These are phyloP conservation scores for Pleurozium schreberi DNA, from an alignment of 225 moss, liverwort and hornwort species.

Conservation along the genomic window DNA sequence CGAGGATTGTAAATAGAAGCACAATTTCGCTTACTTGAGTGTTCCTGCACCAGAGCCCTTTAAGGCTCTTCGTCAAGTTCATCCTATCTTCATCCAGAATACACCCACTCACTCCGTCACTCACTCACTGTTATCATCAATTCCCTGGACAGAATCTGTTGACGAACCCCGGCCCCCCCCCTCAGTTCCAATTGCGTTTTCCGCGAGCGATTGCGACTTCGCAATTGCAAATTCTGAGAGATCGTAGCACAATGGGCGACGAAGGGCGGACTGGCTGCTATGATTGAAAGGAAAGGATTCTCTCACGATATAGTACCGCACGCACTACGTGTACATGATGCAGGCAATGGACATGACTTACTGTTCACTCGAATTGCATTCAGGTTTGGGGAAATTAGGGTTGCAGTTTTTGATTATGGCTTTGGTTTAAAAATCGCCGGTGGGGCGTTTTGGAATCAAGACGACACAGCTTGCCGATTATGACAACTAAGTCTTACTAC, in stretches of 20 bases:
- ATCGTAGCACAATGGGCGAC: neutral
- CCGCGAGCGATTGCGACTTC: neutral
- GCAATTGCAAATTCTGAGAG: neutral
- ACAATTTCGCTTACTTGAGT: neutral
- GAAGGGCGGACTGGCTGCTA: neutral
- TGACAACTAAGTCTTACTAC: neutral
- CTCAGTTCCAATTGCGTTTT: neutral
- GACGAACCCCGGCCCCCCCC: neutral
- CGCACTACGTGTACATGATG: neutral
- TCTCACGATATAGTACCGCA: neutral
- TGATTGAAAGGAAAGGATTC: too few species aligned
- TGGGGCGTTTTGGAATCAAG: neutral
- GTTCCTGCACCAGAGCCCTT: neutral
- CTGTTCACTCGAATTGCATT: neutral
- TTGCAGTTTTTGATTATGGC: neutral
- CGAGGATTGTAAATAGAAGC: neutral
- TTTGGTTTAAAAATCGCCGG: neutral
- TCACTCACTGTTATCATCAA: neutral
- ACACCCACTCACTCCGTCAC: too few species aligned
- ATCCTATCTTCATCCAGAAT: conserved; percentile 13
- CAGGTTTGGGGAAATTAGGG: neutral
- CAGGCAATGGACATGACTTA: neutral
- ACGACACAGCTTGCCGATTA: neutral
- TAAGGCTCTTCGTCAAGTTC: neutral
- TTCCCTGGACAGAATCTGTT: neutral